A percentile compares a stretch with the other conserved stretches of the same genome.
Conservation (phyloP, 345 rosid species). For the Pistacia atlantica region DNA sequence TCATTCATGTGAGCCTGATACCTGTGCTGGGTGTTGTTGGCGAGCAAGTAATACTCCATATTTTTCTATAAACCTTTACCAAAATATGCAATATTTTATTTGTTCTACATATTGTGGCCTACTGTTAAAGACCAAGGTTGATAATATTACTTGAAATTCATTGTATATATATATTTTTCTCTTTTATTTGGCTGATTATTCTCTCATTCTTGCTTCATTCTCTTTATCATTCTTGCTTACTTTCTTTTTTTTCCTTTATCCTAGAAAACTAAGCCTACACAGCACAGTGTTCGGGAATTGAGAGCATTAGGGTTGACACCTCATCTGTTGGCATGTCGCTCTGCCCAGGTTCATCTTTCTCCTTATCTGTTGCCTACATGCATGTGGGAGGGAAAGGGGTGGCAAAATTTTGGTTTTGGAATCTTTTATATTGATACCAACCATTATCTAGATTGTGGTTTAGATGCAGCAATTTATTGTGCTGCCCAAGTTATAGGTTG, state of each 20-base stretch:
- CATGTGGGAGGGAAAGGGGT: neutral
- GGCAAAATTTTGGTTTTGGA: neutral
- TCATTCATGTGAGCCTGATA: conserved; percentile 93
- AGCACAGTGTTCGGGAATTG: conserved; percentile 90
- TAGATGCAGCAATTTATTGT: conserved; percentile 2
- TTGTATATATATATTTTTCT: neutral
- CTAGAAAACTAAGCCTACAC: conserved; percentile 92
- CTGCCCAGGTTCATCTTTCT: conserved; percentile 62
- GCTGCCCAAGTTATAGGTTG: neutral
- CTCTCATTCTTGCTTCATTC: neutral
- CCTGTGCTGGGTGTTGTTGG: conserved; percentile 97
- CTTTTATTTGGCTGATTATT: neutral
- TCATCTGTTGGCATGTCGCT: conserved; percentile 91
- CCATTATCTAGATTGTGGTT: neutral
- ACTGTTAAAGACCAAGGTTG: neutral
- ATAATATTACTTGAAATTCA: conserved; percentile 2
- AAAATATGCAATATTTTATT: neutral
- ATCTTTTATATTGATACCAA: conserved; percentile 7
- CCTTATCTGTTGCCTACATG: neutral
- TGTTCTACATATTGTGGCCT: neutral
- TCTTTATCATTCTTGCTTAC: neutral
- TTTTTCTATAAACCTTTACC: neutral
- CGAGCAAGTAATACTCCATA: conserved; percentile 68
- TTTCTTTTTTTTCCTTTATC: neutral
- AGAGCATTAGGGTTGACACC: conserved; percentile 97